Percentiles rank a stretch among this genome's conserved stretches.
Evolutionary conservation across 2,329 filamentous ascomycete genomes (phyloP).

Genomic region (Cladophialophora bantiana): DNA sequence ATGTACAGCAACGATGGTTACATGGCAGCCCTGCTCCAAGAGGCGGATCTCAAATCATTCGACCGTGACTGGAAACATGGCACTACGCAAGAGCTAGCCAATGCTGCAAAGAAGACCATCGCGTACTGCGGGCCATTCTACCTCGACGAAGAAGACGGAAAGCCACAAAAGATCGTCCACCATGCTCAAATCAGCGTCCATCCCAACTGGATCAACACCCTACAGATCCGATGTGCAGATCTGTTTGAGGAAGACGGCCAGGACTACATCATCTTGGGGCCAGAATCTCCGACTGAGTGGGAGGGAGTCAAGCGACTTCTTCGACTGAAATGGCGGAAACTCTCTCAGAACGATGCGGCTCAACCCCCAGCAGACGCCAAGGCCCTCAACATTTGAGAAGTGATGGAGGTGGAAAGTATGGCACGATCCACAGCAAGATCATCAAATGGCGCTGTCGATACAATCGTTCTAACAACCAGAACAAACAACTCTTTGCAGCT

Average conservation of each 20-base stretch:
- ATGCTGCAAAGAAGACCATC: constrained; percentile 29
- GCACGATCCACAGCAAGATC: background rate
- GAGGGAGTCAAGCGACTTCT: constrained; percentile 28
- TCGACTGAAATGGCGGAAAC: constrained; percentile 31
- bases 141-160: constrained; percentile 26
- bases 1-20: constrained; percentile 34
- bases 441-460: background rate
- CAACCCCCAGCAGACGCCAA: constrained; percentile 15
- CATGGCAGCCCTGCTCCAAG: constrained; percentile 33
- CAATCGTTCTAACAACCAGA: background rate
- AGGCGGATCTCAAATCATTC: constrained; percentile 23
- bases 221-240: constrained; percentile 29
- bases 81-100: constrained; percentile 22
- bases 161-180: constrained; percentile 25
- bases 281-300: constrained; percentile 17
- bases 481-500: background rate
- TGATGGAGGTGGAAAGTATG: background rate
- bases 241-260: constrained; percentile 27
- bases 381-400: constrained; percentile 16
- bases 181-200: constrained; percentile 29
- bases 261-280: constrained; percentile 25
- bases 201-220: constrained; percentile 28
- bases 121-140: constrained; percentile 33
- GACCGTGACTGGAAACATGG: constrained; percentile 16
- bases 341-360: constrained; percentile 27